Base-by-base conservation (phyloP, 768 basidiomycete species). In the Suillus discolor region DNA sequence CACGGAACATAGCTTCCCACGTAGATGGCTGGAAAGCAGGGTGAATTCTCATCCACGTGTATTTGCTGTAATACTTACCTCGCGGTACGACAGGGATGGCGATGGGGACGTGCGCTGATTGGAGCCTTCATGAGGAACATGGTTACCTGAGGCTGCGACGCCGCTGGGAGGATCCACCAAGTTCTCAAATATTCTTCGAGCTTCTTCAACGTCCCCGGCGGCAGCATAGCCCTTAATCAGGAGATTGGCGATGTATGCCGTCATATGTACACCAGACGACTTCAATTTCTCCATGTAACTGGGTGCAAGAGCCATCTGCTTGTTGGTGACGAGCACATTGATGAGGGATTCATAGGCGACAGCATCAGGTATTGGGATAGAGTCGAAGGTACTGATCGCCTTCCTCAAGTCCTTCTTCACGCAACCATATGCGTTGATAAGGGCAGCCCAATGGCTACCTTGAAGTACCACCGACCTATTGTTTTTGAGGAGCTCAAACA, bases 1-100 rank as follows among this genome's bases (percentile, higher is more conserved):
- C 93, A 16, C 93, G 87, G 68, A 99, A 87, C 96, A 99, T 99
- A 6, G 88, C 89, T 73, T 99, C 97, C 90, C 93, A 97, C 1
- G 94, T 96, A 47, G 92, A 94, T 15, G 94, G 94, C 89, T 93
- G 71, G 3, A 64, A 62, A 62, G 62, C 55, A 68, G 23, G 57
- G 62, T 57, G 39, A 28, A 45, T 18, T 62, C 9, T 59, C 25
- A 62, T 18, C 12, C 15, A 36, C 62, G 39, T 11, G 15, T 13
- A n/a, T 47, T 51, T 25, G 23, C 25, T 57, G 16, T 13, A 15
- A 0, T 6, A 34, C 75, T 65, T 45, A 78, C 77, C 69, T 77
- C 75, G 67, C 75, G 67, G 28, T 77, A 77, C 4, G 77, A 77
- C 1, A 73, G 82, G 83, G 71, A 83, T 79, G 6, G 80, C 74